Evolutionary conservation across 768 basidiomycete species (phyloP), one percentile per base, ranked within the genome.

Genomic region (Lyophyllum atratum): DNA sequence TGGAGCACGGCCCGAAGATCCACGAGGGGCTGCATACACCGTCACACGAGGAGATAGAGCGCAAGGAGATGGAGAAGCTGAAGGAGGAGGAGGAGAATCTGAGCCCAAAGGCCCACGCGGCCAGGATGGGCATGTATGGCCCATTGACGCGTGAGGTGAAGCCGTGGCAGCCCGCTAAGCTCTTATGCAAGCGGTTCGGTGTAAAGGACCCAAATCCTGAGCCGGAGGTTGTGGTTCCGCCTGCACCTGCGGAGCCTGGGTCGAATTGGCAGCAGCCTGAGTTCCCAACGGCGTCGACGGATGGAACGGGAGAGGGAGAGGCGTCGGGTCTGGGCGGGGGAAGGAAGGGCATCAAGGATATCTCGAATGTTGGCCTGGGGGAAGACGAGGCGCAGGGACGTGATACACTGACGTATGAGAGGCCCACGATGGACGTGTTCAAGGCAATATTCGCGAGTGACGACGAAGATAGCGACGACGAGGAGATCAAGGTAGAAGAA

Each of bases 361-460:
- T 96, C 48, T 80, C 82, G 4, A 95, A 94, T 66, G 81, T 98
- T 48, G 95, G 95, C 0, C 72, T 97, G 43, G 96, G 94, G 22
- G 95, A 97, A 49, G 95, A 98, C 66, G 93, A 95, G 40, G 83
- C 80, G 26, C 95, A 97, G 68, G 95, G 94, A 0, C 74, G 82
- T 34, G 94, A 95, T 66, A 94, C 86, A 6, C 76, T 98, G 60
- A 95, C 91, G 0, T 95, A 98, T 70, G 79, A 91, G 64, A 82
- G 90, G 37, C 96, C 97, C 2, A 76, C 86, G 6, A 92, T 94
- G 82, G 90, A 94, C 66, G 85, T 98, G 43, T 99, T 98, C 80
- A 97, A 96, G 69, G 95, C 96, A 3, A 98, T 99, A 58, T 99
- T 99, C 69, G 95, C 94, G 11, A 94, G 92, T 72, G 93, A 93